Conservation (phyloP, 768 basidiomycete species). For the Austroboletus festivus region DNA sequence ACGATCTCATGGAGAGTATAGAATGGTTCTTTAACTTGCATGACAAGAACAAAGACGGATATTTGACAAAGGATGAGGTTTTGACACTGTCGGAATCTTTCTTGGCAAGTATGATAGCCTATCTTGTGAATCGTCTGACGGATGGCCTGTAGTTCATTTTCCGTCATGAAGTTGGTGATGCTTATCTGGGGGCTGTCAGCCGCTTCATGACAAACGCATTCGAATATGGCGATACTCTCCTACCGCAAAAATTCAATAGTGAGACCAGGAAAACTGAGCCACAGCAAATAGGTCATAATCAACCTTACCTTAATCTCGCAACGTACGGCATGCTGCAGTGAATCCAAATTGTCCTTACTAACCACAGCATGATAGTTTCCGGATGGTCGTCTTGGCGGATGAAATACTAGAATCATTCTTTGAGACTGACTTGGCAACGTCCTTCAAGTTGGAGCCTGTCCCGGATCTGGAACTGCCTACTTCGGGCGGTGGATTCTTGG, state of each 20-base stretch:
- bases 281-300: conserved; percentile 62
- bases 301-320: conserved; percentile 89
- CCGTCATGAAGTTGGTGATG: conserved; percentile 94
- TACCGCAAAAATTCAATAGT: conserved; percentile 42
- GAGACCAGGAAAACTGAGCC: conserved; percentile 40
- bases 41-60: conserved; percentile 96
- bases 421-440: conserved; percentile 83
- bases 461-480: conserved; percentile 64
- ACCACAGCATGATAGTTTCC: conserved; percentile 58
- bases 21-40: conserved; percentile 98
- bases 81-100: conserved; percentile 92
- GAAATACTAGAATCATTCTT: conserved; percentile 97
- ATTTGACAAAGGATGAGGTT: conserved; percentile 93
- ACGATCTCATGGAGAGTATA: conserved; percentile 97
- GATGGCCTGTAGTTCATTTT: conserved; percentile 81
- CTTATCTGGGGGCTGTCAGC: conserved; percentile 93
- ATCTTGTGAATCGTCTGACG: conserved; percentile 1
- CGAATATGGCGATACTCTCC: conserved; percentile 94
- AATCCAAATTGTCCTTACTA: conserved; percentile 5
- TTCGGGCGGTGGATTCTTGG: conserved; percentile 59
- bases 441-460: conserved; percentile 76
- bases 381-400: conserved; percentile 98
- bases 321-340: conserved; percentile 47
- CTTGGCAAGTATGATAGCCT: conserved; percentile 47
- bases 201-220: conserved; percentile 98